phyloP scores from a whole-genome alignment of 2,329 filamentous ascomycete species.

The Moelleriella libera region DNA sequence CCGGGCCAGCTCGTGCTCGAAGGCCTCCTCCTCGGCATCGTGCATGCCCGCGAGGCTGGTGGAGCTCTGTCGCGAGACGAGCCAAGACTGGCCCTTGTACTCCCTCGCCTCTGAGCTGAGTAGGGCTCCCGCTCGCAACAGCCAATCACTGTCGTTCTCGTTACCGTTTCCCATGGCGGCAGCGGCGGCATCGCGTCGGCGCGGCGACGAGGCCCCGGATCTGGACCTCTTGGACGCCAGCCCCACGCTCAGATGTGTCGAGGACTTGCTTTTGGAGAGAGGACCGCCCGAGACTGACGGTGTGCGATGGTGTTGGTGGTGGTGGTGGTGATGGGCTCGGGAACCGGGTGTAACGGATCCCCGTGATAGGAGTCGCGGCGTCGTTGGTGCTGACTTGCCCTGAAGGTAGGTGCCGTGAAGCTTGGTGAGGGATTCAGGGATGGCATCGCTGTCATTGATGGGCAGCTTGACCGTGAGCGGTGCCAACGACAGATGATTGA shows the following conservation, averaged over 20 bases:
- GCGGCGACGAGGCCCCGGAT: conserved; percentile 19
- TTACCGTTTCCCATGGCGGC: conserved; percentile 19
- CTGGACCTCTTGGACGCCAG: conserved; percentile 7
- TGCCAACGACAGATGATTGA: conserved; percentile 48
- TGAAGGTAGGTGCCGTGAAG: conserved; percentile 39
- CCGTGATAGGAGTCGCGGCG: conserved; percentile 46
- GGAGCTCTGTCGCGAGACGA: conserved; percentile 49
- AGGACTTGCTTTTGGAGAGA: conserved; percentile 49
- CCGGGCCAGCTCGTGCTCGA: conserved; percentile 35
- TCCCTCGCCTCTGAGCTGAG: conserved; percentile 49
- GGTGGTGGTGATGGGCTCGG: conserved; percentile 23
- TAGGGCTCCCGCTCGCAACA: conserved; percentile 47
- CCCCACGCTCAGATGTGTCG: conserved; percentile 33
- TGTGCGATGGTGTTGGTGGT: conserved; percentile 9
- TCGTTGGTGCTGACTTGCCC: conserved; percentile 48
- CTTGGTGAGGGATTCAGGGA: conserved; percentile 20
- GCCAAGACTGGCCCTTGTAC: conserved; percentile 55
- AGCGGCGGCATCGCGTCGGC: conserved; percentile 16
- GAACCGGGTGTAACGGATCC: conserved; percentile 34
- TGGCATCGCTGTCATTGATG: conserved; percentile 36
- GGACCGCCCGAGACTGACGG: conserved; percentile 19
- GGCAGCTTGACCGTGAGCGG: conserved; percentile 49
- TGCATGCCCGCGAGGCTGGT: conserved; percentile 42
- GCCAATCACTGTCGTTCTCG: conserved; percentile 46
- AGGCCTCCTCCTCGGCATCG: conserved; percentile 37